Conservation (phyloP, 495 filamentous ascomycete species). For the Talaromyces proteolyticus region DNA sequence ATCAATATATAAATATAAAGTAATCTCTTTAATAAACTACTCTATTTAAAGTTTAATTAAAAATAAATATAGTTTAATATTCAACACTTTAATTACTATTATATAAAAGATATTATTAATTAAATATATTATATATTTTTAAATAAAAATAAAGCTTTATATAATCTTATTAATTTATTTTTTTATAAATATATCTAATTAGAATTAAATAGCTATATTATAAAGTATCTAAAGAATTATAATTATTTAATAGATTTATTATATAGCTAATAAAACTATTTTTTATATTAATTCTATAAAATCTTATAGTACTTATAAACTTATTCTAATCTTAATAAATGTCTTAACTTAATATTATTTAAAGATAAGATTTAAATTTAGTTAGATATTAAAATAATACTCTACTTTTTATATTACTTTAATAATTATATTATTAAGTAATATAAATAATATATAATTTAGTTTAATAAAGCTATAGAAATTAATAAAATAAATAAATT, state of each 20-base stretch:
- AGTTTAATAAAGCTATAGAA: background rate
- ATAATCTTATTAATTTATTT: too few relatives aligned
- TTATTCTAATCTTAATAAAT: constrained; percentile 5
- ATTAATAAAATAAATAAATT: constrained; percentile 12
- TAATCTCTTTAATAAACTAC: constrained; percentile 8
- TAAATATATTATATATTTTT: constrained; percentile 3
- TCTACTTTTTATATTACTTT: background rate
- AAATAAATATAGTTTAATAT: constrained; percentile 2
- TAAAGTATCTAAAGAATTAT: constrained; percentile 15
- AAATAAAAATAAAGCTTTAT: background rate
- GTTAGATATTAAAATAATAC: constrained; percentile 10
- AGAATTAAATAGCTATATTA: constrained; percentile 1
- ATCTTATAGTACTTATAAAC: constrained; percentile 8
- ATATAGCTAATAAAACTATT: constrained; percentile 3
- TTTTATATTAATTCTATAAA: constrained; percentile 11
- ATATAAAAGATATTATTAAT: constrained; percentile 9
- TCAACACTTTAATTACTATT: constrained; percentile 9
- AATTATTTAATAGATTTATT: constrained; percentile 13
- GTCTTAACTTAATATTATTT: constrained; percentile 3
- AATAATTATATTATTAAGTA: background rate
- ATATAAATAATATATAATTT: background rate
- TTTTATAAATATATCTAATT: background rate
- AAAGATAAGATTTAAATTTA: constrained; percentile 12
- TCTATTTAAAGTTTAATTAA: constrained; percentile 10
- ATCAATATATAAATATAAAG: constrained; percentile 5